Percentiles rank a stretch among this genome's conserved stretches.
phyloP scores from a whole-genome alignment of 2,329 filamentous ascomycete genomes.

The Fusarium avenaceum region DNA sequence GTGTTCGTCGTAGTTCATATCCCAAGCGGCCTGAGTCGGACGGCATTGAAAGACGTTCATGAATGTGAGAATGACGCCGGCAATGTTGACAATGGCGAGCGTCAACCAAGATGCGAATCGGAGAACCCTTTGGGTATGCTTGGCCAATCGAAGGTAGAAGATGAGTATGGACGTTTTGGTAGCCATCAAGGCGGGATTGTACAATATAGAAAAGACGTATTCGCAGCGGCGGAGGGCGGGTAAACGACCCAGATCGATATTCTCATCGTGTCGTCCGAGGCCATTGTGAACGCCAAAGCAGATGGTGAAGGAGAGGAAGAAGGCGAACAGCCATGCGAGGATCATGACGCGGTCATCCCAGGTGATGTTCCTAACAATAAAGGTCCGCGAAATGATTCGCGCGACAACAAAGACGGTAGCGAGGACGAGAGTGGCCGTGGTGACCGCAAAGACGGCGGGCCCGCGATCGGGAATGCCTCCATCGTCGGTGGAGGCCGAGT shows the following conservation, averaged over 20 bases:
- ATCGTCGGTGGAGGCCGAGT: constrained; percentile 44
- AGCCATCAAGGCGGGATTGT: constrained; percentile 91
- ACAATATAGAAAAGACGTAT: constrained; percentile 73
- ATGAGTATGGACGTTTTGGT: constrained; percentile 93
- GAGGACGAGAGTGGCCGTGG: constrained; percentile 75
- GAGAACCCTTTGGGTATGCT: constrained; percentile 81
- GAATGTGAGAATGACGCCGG: constrained; percentile 83
- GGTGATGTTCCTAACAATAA: constrained; percentile 78
- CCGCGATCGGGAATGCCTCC: constrained; percentile 64
- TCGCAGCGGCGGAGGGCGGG: constrained; percentile 68
- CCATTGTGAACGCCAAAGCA: constrained; percentile 74
- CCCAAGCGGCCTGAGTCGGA: constrained; percentile 79
- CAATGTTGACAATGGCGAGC: constrained; percentile 81
- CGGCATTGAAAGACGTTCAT: constrained; percentile 89
- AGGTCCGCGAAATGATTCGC: constrained; percentile 78
- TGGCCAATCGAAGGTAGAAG: constrained; percentile 88
- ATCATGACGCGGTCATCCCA: constrained; percentile 88
- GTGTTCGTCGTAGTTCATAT: constrained; percentile 51
- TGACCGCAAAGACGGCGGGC: constrained; percentile 76
- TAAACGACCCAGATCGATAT: constrained; percentile 68
- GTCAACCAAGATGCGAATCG: constrained; percentile 86
- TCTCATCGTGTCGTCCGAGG: constrained; percentile 74
- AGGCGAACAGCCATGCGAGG: constrained; percentile 79
- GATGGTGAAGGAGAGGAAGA: constrained; percentile 76
- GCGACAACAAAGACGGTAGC: constrained; percentile 81